phyloP scores from a whole-genome alignment of 2,329 filamentous ascomycete species.

The Taxawa tesnikishii region DNA sequence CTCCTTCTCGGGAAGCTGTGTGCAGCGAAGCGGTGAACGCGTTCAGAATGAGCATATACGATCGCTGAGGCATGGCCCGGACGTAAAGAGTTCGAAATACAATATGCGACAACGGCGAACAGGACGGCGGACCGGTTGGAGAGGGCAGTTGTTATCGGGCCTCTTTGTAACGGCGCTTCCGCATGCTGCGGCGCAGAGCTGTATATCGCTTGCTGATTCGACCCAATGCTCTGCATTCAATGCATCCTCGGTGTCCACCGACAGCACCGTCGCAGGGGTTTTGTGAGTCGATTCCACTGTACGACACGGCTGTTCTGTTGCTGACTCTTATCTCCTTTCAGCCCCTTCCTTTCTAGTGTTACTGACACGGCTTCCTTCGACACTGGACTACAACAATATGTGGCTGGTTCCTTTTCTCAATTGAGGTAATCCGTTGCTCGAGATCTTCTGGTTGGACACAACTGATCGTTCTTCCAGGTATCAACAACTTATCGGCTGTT shows the following conservation, averaged over 20 bases:
- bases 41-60: not conserved
- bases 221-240: conserved; percentile 61
- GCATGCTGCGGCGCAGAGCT: conserved; percentile 28
- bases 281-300: conserved; percentile 41
- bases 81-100: too few relatives aligned
- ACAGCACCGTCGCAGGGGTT: conserved; percentile 41
- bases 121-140: not conserved
- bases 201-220: conserved; percentile 61
- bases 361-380: conserved; percentile 70
- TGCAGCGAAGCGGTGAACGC: too few relatives aligned
- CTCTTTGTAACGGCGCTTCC: conserved; percentile 7
- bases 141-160: conserved; percentile 1
- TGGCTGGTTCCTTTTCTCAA: conserved; percentile 62
- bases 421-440: conserved; percentile 49
- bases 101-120: not conserved
- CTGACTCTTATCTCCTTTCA: conserved; percentile 25
- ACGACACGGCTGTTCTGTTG: conserved; percentile 9
- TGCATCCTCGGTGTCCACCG: conserved; percentile 58
- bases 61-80: not conserved
- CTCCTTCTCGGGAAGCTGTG: too few relatives aligned
- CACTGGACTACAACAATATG: conserved; percentile 56
- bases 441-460: not conserved
- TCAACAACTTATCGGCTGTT: conserved; percentile 67
- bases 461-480: conserved; percentile 50
- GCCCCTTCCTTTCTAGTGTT: conserved; percentile 77